A percentile compares a stretch with the other conserved stretches of the same genome.
Conservation (phyloP, 129 eudicot species). For the Pittosporum tobira region DNA sequence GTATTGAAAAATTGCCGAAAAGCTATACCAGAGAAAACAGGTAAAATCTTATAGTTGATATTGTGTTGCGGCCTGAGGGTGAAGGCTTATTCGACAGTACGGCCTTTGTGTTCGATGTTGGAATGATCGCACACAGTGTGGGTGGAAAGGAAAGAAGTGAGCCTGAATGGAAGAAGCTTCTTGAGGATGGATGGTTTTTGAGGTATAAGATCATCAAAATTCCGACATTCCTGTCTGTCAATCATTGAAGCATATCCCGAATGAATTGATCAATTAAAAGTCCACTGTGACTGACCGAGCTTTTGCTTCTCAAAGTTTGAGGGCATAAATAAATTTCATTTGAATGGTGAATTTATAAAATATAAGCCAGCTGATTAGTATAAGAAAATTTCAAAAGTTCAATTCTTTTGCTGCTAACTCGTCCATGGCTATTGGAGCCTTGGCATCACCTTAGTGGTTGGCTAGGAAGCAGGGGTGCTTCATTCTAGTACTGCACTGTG, state of each 20-base stretch:
- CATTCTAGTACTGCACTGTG: too few relatives aligned
- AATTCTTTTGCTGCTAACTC: too few relatives aligned
- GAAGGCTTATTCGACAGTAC: slow-evolving; percentile 14
- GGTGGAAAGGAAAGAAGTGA: slow-evolving; percentile 29
- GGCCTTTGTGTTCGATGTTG: slow-evolving; percentile 7
- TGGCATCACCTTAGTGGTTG: too few relatives aligned
- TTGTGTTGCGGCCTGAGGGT: neutral
- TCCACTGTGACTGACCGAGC: too few relatives aligned
- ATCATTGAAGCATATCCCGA: slow-evolving; percentile 26
- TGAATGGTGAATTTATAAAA: too few relatives aligned
- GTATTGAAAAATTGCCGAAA: slow-evolving; percentile 25
- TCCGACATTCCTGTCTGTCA: slow-evolving; percentile 17
- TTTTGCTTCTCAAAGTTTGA: too few relatives aligned
- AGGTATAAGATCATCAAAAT: slow-evolving; percentile 20
- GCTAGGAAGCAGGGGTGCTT: too few relatives aligned
- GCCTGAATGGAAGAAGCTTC: slow-evolving; percentile 21
- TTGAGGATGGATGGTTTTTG: slow-evolving; percentile 22
- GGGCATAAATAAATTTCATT: too few relatives aligned
- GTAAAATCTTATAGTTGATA: slow-evolving; percentile 27
- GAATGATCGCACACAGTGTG: slow-evolving; percentile 23
- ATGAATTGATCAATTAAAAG: too few relatives aligned
- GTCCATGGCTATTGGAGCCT: too few relatives aligned
- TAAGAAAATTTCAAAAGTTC: too few relatives aligned
- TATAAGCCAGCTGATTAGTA: too few relatives aligned
- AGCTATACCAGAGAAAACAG: slow-evolving; percentile 13